These are phyloP conservation scores for Populus hybrid DNA, from an alignment of 441 rosid genomes.

Conservation along the genomic window DNA sequence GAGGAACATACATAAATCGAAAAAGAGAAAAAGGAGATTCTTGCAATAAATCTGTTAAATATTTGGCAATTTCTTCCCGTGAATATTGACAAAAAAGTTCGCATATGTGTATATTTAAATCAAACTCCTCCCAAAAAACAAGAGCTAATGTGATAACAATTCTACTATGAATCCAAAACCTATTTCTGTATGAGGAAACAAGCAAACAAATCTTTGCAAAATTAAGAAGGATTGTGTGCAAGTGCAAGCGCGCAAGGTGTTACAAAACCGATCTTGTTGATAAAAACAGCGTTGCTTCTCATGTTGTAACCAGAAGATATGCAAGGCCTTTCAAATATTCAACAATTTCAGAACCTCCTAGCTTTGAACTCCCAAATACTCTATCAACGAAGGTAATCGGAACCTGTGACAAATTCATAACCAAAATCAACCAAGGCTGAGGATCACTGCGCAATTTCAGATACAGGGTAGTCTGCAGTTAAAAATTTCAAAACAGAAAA, in stretches of 20 bases:
- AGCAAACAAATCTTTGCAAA: neutral
- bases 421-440: constrained; percentile 2
- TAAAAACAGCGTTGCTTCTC: constrained; percentile 8
- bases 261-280: neutral
- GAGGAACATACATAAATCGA: neutral
- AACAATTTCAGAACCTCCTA: constrained; percentile 96
- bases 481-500: neutral
- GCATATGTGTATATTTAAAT: neutral
- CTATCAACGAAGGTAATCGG: constrained; percentile 93
- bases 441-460: neutral
- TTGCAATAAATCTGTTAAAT: neutral
- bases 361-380: constrained; percentile 94
- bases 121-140: neutral
- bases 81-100: neutral
- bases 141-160: neutral
- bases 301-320: constrained; percentile 83
- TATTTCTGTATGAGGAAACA: neutral
- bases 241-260: neutral
- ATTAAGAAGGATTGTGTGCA: neutral
- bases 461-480: too few relatives aligned
- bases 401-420: constrained; percentile 47
- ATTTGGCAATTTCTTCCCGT: neutral
- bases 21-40: neutral
- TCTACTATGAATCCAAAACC: neutral
- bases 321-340: constrained; percentile 90